Base-by-base conservation (phyloP, 495 filamentous ascomycete genomes). In the Xylaria nigripes region DNA sequence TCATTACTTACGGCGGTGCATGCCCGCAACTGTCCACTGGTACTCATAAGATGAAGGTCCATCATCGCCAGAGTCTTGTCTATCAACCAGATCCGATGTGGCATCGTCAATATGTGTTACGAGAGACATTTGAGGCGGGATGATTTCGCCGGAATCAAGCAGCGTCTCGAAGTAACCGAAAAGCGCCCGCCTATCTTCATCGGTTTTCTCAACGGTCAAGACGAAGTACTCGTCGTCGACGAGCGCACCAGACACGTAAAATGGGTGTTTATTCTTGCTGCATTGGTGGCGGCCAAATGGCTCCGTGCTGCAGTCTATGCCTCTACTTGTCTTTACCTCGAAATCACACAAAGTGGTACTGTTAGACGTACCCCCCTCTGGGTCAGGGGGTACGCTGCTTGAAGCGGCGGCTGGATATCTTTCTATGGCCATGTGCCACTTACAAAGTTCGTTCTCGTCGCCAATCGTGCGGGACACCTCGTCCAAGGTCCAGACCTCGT, bases 1-100 rank as follows among this genome's bases (percentile, higher is more conserved):
- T 2, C 16, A 2, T 16, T 4, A 24, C 43, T 12, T 56, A 61
- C 59, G 49, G 50, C 59, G 45, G 25, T 25, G 48, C 21, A 61
- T 8, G 46, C 52, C 48, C 12, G 51, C 23, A 21, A 61, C 45
- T 3, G 23, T 45, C 23, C 36, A 48, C 9, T 44, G 10, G 3
- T 25, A 12, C 4, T 45, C 15, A 19, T n/a, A 12, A 25, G 15
- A 12, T 22, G 1, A 1, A 13, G 25, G 36, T 15, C 1, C 7
- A 16, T 15, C 2, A 21, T 10, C 30, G 27, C 23, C 27, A n/a
- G 10, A 3, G 36, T 18, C n/a, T 12, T 18, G 36, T 40, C 16
- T 40, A 9, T 13, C n/a, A 40, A 19, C 15, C 36, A 40, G 5
- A 6, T 16, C 36, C 16, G 36, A 19, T 3, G 4, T 9, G 15